Evolutionary conservation across 73 alveolate genomes (phyloP), one percentile per base, ranked within the genome.

Genomic region (Stentor coeruleus): DNA sequence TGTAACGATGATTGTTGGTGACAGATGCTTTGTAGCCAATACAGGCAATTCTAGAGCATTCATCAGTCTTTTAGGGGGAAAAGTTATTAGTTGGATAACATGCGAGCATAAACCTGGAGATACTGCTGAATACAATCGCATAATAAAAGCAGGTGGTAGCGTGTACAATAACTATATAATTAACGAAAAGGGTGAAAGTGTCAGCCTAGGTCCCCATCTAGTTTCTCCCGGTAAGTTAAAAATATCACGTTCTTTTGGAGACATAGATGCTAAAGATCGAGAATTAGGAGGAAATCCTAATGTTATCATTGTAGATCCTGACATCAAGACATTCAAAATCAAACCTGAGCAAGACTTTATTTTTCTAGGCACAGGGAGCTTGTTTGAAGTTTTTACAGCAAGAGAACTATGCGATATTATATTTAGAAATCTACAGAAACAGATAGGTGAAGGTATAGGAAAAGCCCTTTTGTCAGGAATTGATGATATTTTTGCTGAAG

Each of bases 221-320:
- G 92, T 87, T 1, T 74, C 82, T 33, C 92, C 92, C 31, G 92
- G 92, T 38, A 87, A 87, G 83, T 87, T 87, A 74, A 87, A 94
- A 58, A 95, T 92, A 37, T 86, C 95, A 35, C 86, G 97, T 74
- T 89, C 97, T n/a, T 86, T 92, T 76, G 97, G 97, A 4, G 97
- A 92, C 86, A 83, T 89, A n/a, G 97, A 89, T 58, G 97, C 97
- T 3, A 92, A 92, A 87, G 83, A 87, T 41, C 86, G 82, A 42
- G 42, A 79, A 73, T 82, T 57, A 72, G 95, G 97, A 3, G 97
- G 97, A 0, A 82, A 83, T 73, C 91, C 93, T 14, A 83, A 84
- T 59, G 97, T 92, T n/a, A 86, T 92, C 76, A 85, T 88, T n/a
- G 89, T 93, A 0, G 87, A 84, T 3, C 97, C 97, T 14, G 97